Percentiles rank a stretch among this genome's conserved stretches.
Conservation (phyloP, 78 protist species). For the Creolimax fragrantissima region DNA sequence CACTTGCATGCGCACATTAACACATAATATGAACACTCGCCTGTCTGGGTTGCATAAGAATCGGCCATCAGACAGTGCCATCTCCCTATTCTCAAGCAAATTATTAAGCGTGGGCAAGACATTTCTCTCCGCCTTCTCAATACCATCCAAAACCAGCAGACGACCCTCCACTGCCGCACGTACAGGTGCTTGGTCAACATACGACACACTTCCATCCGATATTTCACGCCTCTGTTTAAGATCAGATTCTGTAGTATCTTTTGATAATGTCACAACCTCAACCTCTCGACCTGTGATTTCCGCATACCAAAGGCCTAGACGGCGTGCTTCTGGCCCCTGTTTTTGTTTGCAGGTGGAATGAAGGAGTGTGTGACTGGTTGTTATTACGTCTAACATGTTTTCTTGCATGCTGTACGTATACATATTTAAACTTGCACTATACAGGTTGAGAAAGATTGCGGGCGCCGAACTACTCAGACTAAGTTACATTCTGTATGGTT, state of each 20-base stretch:
- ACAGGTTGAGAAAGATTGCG: neutral
- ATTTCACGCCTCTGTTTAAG: constrained; percentile 35
- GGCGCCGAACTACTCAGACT: neutral
- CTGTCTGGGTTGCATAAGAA: constrained; percentile 13
- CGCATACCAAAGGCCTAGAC: constrained; percentile 45
- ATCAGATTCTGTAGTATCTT: constrained; percentile 56
- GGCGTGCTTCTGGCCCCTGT: constrained; percentile 30
- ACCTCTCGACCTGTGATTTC: constrained; percentile 29
- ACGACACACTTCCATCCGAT: constrained; percentile 17
- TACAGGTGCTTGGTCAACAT: constrained; percentile 46
- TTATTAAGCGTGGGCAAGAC: constrained; percentile 59
- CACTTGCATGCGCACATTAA: neutral
- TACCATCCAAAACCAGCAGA: constrained; percentile 24
- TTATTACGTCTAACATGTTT: neutral
- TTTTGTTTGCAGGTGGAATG: neutral
- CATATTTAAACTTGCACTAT: neutral
- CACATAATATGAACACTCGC: neutral
- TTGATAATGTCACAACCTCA: constrained; percentile 38
- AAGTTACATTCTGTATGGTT: neutral
- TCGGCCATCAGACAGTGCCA: constrained; percentile 64
- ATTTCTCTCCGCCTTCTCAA: constrained; percentile 65
- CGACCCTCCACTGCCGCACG: constrained; percentile 61
- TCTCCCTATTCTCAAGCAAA: constrained; percentile 73
- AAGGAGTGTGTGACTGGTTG: neutral
- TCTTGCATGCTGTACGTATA: neutral